phyloP scores from a whole-genome alignment of 495 filamentous ascomycete genomes.

The Talaromyces adpressus region DNA sequence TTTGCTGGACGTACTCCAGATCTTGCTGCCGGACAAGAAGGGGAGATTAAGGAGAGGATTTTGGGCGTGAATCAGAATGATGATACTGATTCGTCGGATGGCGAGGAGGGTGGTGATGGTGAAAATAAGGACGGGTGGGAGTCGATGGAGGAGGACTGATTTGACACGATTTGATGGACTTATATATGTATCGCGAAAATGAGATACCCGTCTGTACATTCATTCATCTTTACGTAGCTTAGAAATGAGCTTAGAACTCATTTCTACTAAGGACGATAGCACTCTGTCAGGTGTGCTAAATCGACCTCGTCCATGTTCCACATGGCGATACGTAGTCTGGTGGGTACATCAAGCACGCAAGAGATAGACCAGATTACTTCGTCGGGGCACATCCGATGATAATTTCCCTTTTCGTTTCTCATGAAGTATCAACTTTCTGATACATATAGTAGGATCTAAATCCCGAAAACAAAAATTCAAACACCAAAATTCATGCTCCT shows the following conservation, averaged over 20 bases:
- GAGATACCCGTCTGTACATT: constrained; percentile 5
- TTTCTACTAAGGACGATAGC: too few relatives aligned
- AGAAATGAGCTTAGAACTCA: too few relatives aligned
- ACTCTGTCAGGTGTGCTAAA: too few relatives aligned
- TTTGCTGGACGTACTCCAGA: constrained; percentile 68
- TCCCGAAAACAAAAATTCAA: too few relatives aligned
- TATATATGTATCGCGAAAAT: not conserved
- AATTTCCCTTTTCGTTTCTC: not conserved
- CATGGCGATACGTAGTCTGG: too few relatives aligned
- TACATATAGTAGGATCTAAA: too few relatives aligned
- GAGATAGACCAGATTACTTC: not conserved
- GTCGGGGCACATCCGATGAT: not conserved
- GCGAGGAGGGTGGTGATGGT: constrained; percentile 51
- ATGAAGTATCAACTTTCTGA: not conserved
- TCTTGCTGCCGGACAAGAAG: constrained; percentile 43
- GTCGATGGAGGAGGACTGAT: constrained; percentile 85
- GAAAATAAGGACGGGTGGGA: constrained; percentile 62
- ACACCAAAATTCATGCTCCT: too few relatives aligned
- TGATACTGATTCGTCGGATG: constrained; percentile 55
- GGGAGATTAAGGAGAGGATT: constrained; percentile 68
- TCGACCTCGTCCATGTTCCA: too few relatives aligned
- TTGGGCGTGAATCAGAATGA: constrained; percentile 62
- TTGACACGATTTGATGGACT: not conserved
- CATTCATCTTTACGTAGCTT: too few relatives aligned
- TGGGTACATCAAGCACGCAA: not conserved